phyloP scores from a whole-genome alignment of 768 basidiomycete species.

The Podaxis pistillaris region DNA sequence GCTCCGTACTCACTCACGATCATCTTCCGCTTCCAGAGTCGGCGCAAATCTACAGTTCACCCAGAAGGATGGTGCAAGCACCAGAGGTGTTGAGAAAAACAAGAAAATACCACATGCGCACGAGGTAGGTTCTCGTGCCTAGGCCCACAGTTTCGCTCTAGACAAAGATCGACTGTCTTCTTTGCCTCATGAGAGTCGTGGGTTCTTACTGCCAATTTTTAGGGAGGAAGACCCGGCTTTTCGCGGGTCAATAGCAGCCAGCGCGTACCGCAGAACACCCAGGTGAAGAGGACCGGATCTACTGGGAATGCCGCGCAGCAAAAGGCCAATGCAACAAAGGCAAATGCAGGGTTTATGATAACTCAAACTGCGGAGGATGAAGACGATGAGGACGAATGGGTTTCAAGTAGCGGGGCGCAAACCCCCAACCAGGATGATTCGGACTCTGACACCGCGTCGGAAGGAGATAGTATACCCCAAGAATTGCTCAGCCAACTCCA shows the following conservation, averaged over 20 bases:
- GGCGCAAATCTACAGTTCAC: constrained; percentile 65
- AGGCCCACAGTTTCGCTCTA: constrained; percentile 16
- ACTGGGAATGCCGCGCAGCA: constrained; percentile 19
- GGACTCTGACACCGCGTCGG: constrained; percentile 40
- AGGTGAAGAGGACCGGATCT: constrained; percentile 32
- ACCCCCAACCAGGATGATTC: constrained; percentile 58
- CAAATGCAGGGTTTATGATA: constrained; percentile 58
- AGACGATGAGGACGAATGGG: constrained; percentile 70
- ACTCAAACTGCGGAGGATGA: constrained; percentile 43
- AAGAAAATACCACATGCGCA: constrained; percentile 45
- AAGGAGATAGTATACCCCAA: constrained; percentile 27
- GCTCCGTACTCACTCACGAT: constrained; percentile 62
- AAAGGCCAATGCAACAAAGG: constrained; percentile 30
- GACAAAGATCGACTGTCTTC: constrained; percentile 17
- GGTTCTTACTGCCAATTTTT: constrained; percentile 20
- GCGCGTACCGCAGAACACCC: constrained; percentile 21
- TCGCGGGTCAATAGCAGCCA: constrained; percentile 33
- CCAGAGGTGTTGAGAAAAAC: constrained; percentile 48
- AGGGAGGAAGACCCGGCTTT: constrained; percentile 27
- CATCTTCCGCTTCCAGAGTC: constrained; percentile 59
- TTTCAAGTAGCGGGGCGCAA: constrained; percentile 72
- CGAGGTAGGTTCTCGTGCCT: constrained; percentile 39
- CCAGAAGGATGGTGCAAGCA: constrained; percentile 50
- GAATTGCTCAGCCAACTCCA: constrained; percentile 15
- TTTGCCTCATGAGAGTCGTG: constrained; percentile 19